Evolutionary conservation across 164 flowering plant genomes (phyloP).

Genomic region (Brasenia schreberi): DNA sequence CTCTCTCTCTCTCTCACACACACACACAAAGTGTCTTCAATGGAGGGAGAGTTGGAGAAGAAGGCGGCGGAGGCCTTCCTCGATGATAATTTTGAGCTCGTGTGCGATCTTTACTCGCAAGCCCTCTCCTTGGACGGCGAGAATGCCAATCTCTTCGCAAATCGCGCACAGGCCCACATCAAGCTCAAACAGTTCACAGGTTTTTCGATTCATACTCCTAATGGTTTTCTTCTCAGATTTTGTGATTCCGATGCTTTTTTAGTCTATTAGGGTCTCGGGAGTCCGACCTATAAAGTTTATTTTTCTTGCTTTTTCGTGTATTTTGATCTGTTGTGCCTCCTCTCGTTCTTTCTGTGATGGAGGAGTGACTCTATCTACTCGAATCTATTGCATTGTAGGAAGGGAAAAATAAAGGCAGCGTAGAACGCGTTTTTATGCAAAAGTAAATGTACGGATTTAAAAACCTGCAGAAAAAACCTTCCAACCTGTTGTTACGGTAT

Average conservation of each 20-base stretch:
- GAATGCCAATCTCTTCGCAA: constrained; percentile 54
- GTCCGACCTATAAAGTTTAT: too few species aligned
- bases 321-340: too few species aligned
- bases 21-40: neutral
- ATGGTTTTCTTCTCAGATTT: neutral
- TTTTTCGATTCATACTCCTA: constrained; percentile 5
- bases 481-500: too few species aligned
- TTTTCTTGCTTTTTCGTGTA: too few species aligned
- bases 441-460: too few species aligned
- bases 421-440: too few species aligned
- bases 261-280: neutral
- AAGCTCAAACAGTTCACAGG: constrained; percentile 64
- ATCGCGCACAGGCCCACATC: constrained; percentile 88
- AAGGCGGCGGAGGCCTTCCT: constrained; percentile 76
- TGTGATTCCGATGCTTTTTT: neutral
- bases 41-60: constrained; percentile 51
- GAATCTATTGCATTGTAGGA: too few species aligned
- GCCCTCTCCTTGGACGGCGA: constrained; percentile 47
- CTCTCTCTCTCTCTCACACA: neutral
- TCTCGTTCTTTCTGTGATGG: too few species aligned
- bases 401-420: too few species aligned
- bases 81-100: constrained; percentile 80
- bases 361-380: too few species aligned
- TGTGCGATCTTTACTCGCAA: constrained; percentile 61
- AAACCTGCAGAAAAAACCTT: too few species aligned